Base-by-base conservation (phyloP, 306 rosid genomes). In the Datisca glomerata region DNA sequence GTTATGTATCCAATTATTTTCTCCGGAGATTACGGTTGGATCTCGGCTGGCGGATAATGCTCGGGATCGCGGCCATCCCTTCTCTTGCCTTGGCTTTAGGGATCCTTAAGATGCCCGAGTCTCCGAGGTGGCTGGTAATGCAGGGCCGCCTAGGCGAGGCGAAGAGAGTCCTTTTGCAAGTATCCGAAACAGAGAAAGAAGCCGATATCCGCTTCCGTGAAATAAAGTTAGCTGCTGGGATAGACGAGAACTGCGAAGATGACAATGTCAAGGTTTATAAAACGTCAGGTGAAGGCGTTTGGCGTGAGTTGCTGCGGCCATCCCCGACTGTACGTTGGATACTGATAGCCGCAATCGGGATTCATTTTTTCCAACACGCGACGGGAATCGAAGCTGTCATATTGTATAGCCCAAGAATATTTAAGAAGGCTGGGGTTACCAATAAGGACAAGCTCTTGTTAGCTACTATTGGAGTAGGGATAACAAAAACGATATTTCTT, bases 31-130 rank as follows among this genome's bases (percentile, higher is more conserved):
- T 89, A 12, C 1, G 28, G 0, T 49, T 77, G 63, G 49, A 42
- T 10, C 63, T 89, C 34, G 97, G 95, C 1, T 89, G 93, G 97
- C 72, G 97, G 33, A 0, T 83, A 32, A 89, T 89, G 97, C 73
- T 89, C 7, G 95, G 95, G 4, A 4, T 74, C 8, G 91, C 89
- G 5, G 85, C 77, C 1, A 11, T 74, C 35, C 98, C 98, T 41
- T 77, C 95, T 2, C 28, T 80, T 20, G 55, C 16, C 2, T 50
- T 89, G 25, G 60, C 67, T 14, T 22, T 80, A 0, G 77, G 67
- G 1, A 58, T 83, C 40, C 49, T 80, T 7, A 36, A 25, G 41
- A 65, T 89, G 95, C 93, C 95, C 3, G 97, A 89, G 24, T 89
- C 98, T 1, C 98, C 98, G 5, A 71, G 98, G 23, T 89, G 98